Evolutionary conservation across 75 land plant species (phyloP).

Genomic region (Sequoia sempervirens): DNA sequence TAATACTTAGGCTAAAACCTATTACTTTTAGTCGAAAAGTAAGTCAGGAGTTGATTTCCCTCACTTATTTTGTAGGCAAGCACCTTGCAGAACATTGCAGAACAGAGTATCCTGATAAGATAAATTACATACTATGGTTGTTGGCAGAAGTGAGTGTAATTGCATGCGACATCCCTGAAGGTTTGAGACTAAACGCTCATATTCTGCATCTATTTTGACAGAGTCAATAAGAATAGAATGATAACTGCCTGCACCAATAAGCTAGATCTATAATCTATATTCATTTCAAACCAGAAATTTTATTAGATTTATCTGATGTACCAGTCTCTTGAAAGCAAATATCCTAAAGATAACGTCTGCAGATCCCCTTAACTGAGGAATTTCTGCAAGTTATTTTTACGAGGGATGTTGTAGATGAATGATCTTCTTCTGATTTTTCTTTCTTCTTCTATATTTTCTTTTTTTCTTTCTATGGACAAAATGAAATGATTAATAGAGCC

Average conservation of each 20-base stretch:
- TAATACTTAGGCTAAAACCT: neutral
- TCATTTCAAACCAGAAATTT: neutral
- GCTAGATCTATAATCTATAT: neutral
- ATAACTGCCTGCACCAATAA: neutral
- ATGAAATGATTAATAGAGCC: too few relatives aligned
- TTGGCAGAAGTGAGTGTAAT: constrained; percentile 78
- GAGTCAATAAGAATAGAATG: neutral
- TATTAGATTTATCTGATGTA: too few relatives aligned
- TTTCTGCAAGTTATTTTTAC: too few relatives aligned
- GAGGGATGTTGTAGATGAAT: too few relatives aligned
- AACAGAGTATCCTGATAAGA: constrained; percentile 45
- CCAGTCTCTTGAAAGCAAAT: too few relatives aligned
- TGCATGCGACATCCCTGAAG: constrained; percentile 89
- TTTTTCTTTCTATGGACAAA: too few relatives aligned
- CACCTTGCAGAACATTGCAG: too few relatives aligned
- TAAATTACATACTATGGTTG: constrained; percentile 64
- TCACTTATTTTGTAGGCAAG: constrained; percentile 1
- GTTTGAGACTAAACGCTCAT: constrained; percentile 1
- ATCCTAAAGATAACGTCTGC: too few relatives aligned
- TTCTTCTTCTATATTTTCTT: neutral
- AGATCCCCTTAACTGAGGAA: too few relatives aligned
- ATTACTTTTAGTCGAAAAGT: neutral
- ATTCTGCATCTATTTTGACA: too few relatives aligned
- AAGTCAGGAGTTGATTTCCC: neutral
- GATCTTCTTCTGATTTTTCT: neutral